Percentiles rank a stretch among this genome's conserved stretches.
Conservation (phyloP, 2,329 filamentous ascomycete species). For the Calonectria pseudoreteaudii region DNA sequence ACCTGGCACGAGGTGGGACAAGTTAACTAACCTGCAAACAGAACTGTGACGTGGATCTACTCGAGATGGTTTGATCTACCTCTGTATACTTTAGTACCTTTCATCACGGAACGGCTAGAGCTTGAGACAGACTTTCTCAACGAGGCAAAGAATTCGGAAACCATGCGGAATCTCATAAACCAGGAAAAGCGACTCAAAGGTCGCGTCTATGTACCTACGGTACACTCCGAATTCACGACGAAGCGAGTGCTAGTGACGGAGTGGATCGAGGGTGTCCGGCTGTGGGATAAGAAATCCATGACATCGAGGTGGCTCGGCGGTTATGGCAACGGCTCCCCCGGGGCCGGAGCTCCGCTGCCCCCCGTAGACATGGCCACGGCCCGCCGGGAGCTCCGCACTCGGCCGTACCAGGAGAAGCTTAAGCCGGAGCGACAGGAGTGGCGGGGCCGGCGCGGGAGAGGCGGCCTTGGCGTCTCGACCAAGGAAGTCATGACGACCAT, state of each 20-base stretch:
- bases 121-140: constrained; percentile 95
- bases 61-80: constrained; percentile 93
- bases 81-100: constrained; percentile 89
- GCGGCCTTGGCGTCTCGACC: constrained; percentile 84
- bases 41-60: constrained; percentile 84
- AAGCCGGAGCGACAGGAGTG: constrained; percentile 87
- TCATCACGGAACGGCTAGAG: constrained; percentile 90
- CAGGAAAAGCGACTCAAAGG: constrained; percentile 80
- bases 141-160: constrained; percentile 88
- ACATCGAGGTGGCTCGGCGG: constrained; percentile 83
- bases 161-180: constrained; percentile 82
- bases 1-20: neutral
- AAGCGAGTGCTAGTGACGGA: constrained; percentile 91
- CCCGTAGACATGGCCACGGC: constrained; percentile 60
- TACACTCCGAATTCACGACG: constrained; percentile 86
- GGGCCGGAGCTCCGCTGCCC: constrained; percentile 75
- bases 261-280: constrained; percentile 94
- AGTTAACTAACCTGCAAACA: constrained; percentile 46
- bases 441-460: constrained; percentile 77
- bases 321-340: constrained; percentile 80
- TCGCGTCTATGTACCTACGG: constrained; percentile 87
- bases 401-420: constrained; percentile 68
- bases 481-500: constrained; percentile 96
- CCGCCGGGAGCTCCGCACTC: constrained; percentile 60
- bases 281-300: constrained; percentile 92